Conservation (phyloP, 495 filamentous ascomycete species). For the Arthonia radiata region DNA sequence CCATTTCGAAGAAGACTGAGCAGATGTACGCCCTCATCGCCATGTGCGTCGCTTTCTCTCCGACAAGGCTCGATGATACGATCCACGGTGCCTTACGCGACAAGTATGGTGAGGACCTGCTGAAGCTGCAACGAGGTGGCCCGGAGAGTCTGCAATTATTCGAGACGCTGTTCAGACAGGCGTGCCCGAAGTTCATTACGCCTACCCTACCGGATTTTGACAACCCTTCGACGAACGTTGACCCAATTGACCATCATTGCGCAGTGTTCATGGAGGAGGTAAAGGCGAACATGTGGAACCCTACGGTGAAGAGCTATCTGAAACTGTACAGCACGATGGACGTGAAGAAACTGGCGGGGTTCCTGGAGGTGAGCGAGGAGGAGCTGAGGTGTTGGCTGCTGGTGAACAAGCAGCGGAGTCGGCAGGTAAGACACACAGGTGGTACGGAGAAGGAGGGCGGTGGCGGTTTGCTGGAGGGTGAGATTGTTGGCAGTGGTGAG, state of each 20-base stretch:
- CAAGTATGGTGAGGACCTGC: conserved; percentile 96
- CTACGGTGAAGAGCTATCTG: conserved; percentile 89
- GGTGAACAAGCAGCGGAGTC: conserved; percentile 93
- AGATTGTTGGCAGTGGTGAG: conserved; percentile 72
- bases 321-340: conserved; percentile 99
- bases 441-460: too few relatives aligned
- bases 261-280: conserved; percentile 98
- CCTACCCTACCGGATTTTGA: conserved; percentile 95
- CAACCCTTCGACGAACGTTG: conserved; percentile 75
- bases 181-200: conserved; percentile 98
- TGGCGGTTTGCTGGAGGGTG: conserved; percentile 69
- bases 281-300: conserved; percentile 86
- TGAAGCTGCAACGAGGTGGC: conserved; percentile 81
- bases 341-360: conserved; percentile 88
- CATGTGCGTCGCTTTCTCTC: conserved; percentile 88
- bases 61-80: conserved; percentile 89
- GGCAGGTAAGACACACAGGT: conserved; percentile 90
- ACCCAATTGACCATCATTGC: conserved; percentile 92
- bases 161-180: conserved; percentile 83
- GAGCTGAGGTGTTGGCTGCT: conserved; percentile 71
- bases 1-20: conserved; percentile 97
- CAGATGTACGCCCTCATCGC: conserved; percentile 98
- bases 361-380: conserved; percentile 85
- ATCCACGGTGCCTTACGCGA: conserved; percentile 94
- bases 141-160: conserved; percentile 86